These are phyloP conservation scores for Leptomonas seymouri DNA, from an alignment of 208 protist genomes.

Conservation along the genomic window DNA sequence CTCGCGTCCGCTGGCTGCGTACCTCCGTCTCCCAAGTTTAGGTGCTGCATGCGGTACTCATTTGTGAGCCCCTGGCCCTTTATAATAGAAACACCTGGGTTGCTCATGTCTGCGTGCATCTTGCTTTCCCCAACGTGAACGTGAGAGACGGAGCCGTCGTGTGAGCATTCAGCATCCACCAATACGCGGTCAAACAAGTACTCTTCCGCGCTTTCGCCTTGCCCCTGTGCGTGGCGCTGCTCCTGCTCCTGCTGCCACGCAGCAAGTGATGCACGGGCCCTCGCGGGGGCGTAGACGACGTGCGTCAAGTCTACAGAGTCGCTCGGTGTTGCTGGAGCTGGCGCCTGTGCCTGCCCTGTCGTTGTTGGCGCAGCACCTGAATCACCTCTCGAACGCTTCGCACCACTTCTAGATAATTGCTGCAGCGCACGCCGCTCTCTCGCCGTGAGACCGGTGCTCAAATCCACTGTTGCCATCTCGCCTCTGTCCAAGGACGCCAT, in stretches of 20 bases:
- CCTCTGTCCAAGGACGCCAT: conserved; percentile 22
- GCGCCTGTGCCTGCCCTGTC: too few relatives aligned
- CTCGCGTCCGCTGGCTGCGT: not conserved
- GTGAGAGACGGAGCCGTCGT: conserved; percentile 87
- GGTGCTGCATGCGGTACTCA: conserved; percentile 62
- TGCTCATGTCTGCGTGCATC: not conserved
- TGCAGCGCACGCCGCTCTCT: conserved; percentile 28
- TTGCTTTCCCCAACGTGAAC: conserved; percentile 34
- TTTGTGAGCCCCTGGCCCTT: conserved; percentile 57
- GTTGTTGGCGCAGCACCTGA: not conserved
- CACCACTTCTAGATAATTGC: not conserved
- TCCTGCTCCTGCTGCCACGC: not conserved
- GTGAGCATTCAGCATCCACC: conserved; percentile 92
- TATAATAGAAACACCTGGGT: not conserved
- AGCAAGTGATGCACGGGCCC: not conserved
- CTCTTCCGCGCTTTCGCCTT: not conserved
- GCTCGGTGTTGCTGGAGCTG: not conserved
- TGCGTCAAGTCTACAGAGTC: not conserved
- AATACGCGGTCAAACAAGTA: conserved; percentile 80
- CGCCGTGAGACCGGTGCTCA: conserved; percentile 33
- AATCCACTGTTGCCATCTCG: conserved; percentile 2
- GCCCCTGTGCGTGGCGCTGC: not conserved
- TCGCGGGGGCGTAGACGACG: conserved; percentile 32
- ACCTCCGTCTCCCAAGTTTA: conserved; percentile 19
- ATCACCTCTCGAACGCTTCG: not conserved